Evolutionary conservation across 768 basidiomycete genomes (phyloP), one percentile per base, ranked within the genome.

Genomic region (Trametes villosa): DNA sequence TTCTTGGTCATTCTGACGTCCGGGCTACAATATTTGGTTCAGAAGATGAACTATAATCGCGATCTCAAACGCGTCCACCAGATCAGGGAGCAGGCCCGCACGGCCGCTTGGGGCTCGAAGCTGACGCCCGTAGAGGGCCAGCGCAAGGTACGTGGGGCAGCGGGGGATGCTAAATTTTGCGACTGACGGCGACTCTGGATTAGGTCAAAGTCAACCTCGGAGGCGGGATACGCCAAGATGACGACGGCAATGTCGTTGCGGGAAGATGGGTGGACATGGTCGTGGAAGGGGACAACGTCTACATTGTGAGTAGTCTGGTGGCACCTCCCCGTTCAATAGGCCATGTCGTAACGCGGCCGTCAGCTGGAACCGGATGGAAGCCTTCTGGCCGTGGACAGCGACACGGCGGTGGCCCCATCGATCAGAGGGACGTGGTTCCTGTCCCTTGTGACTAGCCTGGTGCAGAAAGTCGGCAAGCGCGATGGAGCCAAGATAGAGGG

Each of bases 91-190:
- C 82, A 86, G 47, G 94, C 93, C n/a, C 82, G 81, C 57, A 65
- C 80, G 40, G 82, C 86, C 12, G 94, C 94, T 8, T 96, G 93
- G 92, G 94, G 94, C 12, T 81, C 88, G 4, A 92, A 89, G 70
- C 72, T 88, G 76, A 76, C 80, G 17, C 90, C 88, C 1, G 27
- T 80, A 81, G 60, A 87, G 84, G 57, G 82, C 79, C 70, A 83
- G 87, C 67, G 67, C 33, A 94, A 92, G 81, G 92, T 89, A 60
- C 29, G 77, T 59, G 57, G 48, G 48, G 31, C 26, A 52, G 34
- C 26, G 9, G 6, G 22, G 31, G 54, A 48, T 15, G 18, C 36
- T 33, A 48, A 4, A 53, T 20, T 29, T 41, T 20, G 38, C 29
- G 24, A 57, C n/a, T 24, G 31, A 50, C 47, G 40, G 53, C 11